phyloP scores from a whole-genome alignment of 1,139 yeast genomes.

The Candida freyschussii region DNA sequence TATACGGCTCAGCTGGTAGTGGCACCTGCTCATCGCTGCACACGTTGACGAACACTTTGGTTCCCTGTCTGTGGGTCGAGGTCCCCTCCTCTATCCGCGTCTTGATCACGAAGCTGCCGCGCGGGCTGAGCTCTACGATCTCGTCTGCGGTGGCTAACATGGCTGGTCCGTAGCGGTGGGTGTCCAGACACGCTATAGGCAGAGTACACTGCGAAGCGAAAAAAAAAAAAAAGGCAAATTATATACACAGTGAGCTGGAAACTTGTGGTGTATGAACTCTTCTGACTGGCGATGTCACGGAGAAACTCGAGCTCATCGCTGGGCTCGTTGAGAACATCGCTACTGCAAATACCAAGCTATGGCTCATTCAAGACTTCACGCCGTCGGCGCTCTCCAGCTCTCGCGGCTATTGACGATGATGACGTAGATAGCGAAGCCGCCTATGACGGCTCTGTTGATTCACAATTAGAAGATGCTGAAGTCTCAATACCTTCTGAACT shows the following conservation, averaged over 20 bases:
- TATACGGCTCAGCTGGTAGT: conserved; percentile 45
- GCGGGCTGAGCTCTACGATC: conserved; percentile 36
- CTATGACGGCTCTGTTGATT: conserved; percentile 21
- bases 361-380: conserved; percentile 1
- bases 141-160: conserved; percentile 9
- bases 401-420: conserved; percentile 10
- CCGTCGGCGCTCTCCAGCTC: conserved; percentile 1
- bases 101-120: conserved; percentile 63
- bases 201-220: too few species aligned
- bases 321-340: conserved; percentile 1
- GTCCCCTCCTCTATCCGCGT: conserved; percentile 35
- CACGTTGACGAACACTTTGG: conserved; percentile 72
- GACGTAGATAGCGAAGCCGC: conserved; percentile 13
- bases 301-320: conserved; percentile 5
- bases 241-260: too few species aligned
- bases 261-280: too few species aligned
- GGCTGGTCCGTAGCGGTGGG: too few species aligned
- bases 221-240: too few species aligned
- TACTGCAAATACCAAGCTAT: conserved; percentile 1
- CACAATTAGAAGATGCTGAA: conserved; percentile 11
- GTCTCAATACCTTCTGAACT: conserved; percentile 16
- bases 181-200: too few species aligned
- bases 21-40: conserved; percentile 68
- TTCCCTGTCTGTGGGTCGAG: conserved; percentile 27
- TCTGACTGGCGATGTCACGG: too few species aligned